A percentile compares a stretch with the other conserved stretches of the same genome.
Evolutionary conservation across 768 basidiomycete genomes (phyloP).

Genomic region (Tricholoma sp.): DNA sequence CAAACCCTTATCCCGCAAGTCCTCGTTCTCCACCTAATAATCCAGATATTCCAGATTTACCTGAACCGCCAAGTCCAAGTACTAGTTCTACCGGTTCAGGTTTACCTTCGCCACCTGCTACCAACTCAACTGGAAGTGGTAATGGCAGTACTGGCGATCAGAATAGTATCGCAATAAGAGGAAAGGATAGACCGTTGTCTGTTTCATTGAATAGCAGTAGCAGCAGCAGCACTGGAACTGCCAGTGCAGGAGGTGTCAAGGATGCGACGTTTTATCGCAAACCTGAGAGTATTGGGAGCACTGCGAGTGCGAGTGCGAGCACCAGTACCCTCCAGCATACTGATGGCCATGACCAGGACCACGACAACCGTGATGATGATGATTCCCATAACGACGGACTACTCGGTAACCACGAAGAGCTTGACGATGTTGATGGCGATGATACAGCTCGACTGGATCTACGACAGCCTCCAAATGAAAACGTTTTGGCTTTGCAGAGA

Average conservation of each 20-base stretch:
- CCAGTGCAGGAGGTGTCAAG: background rate
- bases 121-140: slow-evolving; percentile 81
- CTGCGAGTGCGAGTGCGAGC: slow-evolving; percentile 1
- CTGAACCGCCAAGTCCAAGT: slow-evolving; percentile 64
- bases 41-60: slow-evolving; percentile 55
- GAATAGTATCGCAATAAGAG: slow-evolving; percentile 33
- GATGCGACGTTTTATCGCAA: slow-evolving; percentile 19
- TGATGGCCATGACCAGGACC: slow-evolving; percentile 33
- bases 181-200: slow-evolving; percentile 17
- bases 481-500: slow-evolving; percentile 55
- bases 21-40: slow-evolving; percentile 10
- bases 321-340: background rate
- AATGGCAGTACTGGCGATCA: slow-evolving; percentile 72
- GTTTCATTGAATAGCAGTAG: slow-evolving; percentile 22
- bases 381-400: slow-evolving; percentile 3
- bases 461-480: slow-evolving; percentile 41
- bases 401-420: slow-evolving; percentile 34
- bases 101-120: slow-evolving; percentile 78
- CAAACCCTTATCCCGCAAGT: slow-evolving; percentile 10
- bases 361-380: slow-evolving; percentile 39
- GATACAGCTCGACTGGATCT: slow-evolving; percentile 41
- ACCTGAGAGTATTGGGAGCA: slow-evolving; percentile 11
- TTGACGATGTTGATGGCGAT: slow-evolving; percentile 43
- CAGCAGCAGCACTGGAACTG: slow-evolving; percentile 24
- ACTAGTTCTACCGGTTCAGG: slow-evolving; percentile 53